Conservation (phyloP, 805 yeast species). For the Tetrapisispora phaffii region DNA sequence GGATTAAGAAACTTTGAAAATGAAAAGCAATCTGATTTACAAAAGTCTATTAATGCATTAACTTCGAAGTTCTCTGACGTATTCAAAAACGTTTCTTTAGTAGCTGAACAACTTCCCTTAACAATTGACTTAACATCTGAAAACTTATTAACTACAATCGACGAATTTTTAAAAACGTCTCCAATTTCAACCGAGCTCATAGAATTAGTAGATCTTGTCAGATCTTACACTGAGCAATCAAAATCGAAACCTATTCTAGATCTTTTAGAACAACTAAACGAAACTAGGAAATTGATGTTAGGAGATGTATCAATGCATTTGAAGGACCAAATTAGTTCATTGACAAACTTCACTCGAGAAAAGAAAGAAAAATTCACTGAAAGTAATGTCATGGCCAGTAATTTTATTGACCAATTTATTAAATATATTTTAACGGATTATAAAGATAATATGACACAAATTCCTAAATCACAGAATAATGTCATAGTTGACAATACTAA, state of each 20-base stretch:
- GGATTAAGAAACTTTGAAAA: neutral
- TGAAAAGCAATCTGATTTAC: neutral
- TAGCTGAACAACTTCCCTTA: neutral
- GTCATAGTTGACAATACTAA: constrained; percentile 5
- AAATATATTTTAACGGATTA: constrained; percentile 1
- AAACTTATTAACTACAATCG: neutral
- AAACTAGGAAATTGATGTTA: neutral
- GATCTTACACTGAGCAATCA: neutral
- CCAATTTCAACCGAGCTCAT: neutral
- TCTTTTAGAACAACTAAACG: neutral
- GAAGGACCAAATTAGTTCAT: neutral
- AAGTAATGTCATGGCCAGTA: neutral
- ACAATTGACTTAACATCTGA: neutral
- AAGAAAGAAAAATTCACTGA: neutral
- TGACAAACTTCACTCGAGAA: neutral
- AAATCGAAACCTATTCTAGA: neutral
- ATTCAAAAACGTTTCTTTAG: neutral
- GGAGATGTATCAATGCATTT: neutral
- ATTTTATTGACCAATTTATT: neutral
- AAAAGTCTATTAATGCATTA: neutral
- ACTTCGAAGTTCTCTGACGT: neutral
- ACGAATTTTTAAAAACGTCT: neutral
- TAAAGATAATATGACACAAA: constrained; percentile 10
- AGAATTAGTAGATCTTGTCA: neutral
- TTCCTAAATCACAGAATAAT: constrained; percentile 10